These are phyloP conservation scores for Radiomyces spectabilis DNA, from an alignment of 192 early-diverging fungal genomes.

Conservation along the genomic window DNA sequence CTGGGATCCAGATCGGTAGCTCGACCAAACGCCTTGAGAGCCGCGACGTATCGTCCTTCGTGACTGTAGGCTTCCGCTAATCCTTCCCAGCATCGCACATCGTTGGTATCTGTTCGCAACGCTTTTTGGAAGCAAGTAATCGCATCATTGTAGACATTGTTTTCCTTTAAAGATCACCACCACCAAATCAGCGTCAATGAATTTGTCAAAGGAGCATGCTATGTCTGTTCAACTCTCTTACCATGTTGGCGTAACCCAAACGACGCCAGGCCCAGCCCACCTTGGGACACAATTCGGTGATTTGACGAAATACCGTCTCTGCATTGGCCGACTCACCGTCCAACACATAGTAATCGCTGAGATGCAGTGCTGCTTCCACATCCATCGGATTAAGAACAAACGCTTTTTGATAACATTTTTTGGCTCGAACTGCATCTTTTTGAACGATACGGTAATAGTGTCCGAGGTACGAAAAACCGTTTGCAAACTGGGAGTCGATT, in stretches of 20 bases:
- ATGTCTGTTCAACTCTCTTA: constrained; percentile 6
- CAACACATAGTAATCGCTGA: constrained; percentile 57
- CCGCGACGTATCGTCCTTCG: constrained; percentile 65
- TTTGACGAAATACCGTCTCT: constrained; percentile 36
- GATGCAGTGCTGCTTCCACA: constrained; percentile 52
- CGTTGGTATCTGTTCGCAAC: constrained; percentile 61
- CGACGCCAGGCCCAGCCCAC: constrained; percentile 73
- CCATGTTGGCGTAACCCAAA: constrained; percentile 67
- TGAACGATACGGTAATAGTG: constrained; percentile 68
- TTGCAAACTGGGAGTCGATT: constrained; percentile 49
- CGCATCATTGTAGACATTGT: constrained; percentile 40
- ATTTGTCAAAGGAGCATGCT: no score
- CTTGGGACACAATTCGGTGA: constrained; percentile 31
- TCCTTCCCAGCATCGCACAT: constrained; percentile 67
- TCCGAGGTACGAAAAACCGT: constrained; percentile 75
- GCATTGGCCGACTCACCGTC: constrained; percentile 40
- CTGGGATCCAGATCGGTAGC: constrained; percentile 58
- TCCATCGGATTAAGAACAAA: constrained; percentile 61
- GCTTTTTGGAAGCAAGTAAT: constrained; percentile 74
- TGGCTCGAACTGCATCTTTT: constrained; percentile 59
- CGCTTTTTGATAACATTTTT: constrained; percentile 78
- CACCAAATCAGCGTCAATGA: no score
- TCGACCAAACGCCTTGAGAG: constrained; percentile 68
- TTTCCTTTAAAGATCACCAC: constrained; percentile 17
- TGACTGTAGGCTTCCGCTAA: constrained; percentile 68